A percentile compares a stretch with the other conserved stretches of the same genome.
phyloP scores from a whole-genome alignment of 768 basidiomycete genomes.

The Rhodotorula graminis region DNA sequence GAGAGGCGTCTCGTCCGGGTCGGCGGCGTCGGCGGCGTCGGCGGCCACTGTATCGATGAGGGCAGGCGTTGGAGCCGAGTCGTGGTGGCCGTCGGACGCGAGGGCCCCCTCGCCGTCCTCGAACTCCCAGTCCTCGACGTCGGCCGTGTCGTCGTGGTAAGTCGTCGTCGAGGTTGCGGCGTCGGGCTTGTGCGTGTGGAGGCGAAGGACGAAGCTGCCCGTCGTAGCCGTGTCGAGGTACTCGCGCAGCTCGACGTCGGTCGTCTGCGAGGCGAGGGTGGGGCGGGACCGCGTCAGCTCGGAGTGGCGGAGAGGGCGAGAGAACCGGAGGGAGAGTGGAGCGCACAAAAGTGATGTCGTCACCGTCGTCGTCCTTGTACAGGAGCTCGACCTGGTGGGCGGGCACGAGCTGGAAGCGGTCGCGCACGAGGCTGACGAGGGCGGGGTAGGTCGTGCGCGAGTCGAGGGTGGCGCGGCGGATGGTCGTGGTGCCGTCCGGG shows the following conservation, averaged over 20 bases:
- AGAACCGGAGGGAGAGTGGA: no score
- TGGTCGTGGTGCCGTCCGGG: not conserved
- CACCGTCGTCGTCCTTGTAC: not conserved
- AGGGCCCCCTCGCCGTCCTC: not conserved
- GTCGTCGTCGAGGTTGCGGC: no score
- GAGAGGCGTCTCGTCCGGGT: not conserved
- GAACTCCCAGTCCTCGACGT: not conserved
- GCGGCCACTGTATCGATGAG: not conserved
- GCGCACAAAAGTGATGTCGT: conserved; percentile 4
- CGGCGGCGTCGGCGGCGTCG: not conserved
- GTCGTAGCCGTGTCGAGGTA: not conserved
- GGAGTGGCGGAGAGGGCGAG: no score
- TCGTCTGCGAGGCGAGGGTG: not conserved
- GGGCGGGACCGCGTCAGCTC: not conserved
- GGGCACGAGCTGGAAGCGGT: not conserved
- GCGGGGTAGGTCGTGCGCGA: not conserved
- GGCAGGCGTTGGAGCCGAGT: not conserved
- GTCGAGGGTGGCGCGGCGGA: not conserved
- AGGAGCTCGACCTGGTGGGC: not conserved
- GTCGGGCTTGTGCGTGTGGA: not conserved
- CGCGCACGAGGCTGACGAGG: not conserved
- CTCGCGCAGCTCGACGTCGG: conserved; percentile 7
- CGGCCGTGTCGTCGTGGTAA: not conserved
- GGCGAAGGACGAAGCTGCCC: no score
- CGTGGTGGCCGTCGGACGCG: not conserved